These are phyloP conservation scores for Gymnopilus dilepis DNA, from an alignment of 768 basidiomycete genomes.

Conservation along the genomic window DNA sequence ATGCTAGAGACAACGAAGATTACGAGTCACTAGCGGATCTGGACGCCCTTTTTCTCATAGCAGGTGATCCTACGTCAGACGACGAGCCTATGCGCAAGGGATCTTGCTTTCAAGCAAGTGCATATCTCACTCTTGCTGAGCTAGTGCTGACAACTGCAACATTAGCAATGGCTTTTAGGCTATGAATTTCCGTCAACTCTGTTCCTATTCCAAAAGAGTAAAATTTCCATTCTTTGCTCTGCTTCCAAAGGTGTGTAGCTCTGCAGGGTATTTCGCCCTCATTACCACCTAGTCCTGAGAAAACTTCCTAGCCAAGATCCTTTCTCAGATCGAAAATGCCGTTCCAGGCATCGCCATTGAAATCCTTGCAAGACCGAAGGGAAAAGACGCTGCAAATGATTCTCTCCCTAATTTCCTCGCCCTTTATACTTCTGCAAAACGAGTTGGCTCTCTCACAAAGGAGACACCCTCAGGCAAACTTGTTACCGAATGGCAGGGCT, in stretches of 20 bases:
- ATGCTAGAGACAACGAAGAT: constrained; percentile 71
- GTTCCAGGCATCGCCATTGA: constrained; percentile 68
- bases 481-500: constrained; percentile 82
- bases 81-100: constrained; percentile 93
- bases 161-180: constrained; percentile 93
- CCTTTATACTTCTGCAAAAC: constrained; percentile 61
- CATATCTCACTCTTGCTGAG: constrained; percentile 26
- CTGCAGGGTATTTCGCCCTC: constrained; percentile 9
- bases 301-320: constrained; percentile 90
- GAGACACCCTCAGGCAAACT: constrained; percentile 88
- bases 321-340: constrained; percentile 74
- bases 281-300: not conserved
- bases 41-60: constrained; percentile 72
- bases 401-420: constrained; percentile 72
- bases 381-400: constrained; percentile 78
- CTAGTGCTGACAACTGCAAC: constrained; percentile 22
- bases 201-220: constrained; percentile 80
- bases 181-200: constrained; percentile 98
- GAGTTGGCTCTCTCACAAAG: constrained; percentile 80
- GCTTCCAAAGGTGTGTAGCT: constrained; percentile 75
- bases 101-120: constrained; percentile 82
- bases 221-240: constrained; percentile 82
- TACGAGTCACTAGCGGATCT: constrained; percentile 68
- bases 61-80: constrained; percentile 82
- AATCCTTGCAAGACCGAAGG: constrained; percentile 78